Evolutionary conservation across 169 alveolate species (phyloP).

Genomic region (Plasmodium vivax): DNA sequence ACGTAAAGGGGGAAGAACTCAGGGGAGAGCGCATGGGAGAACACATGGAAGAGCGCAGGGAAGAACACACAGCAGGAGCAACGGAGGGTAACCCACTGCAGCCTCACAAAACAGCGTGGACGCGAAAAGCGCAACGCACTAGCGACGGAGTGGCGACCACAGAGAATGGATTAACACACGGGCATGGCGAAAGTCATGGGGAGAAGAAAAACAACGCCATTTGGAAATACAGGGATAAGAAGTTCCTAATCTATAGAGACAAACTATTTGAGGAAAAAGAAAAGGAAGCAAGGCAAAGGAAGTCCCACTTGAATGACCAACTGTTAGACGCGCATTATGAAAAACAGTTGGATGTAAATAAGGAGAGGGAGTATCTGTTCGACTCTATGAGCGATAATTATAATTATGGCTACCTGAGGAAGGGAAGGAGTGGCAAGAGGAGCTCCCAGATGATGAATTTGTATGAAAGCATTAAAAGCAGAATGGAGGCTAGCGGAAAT

Average conservation of each 20-base stretch:
- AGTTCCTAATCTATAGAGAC: constrained; percentile 51
- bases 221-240: constrained; percentile 46
- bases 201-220: not conserved
- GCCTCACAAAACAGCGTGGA: not conserved
- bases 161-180: not conserved
- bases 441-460: not conserved
- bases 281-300: not conserved
- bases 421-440: not conserved
- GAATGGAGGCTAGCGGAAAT: not conserved
- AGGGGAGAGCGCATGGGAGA: not conserved
- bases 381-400: constrained; percentile 28
- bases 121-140: not conserved
- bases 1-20: not conserved
- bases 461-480: constrained; percentile 17
- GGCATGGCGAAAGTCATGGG: not conserved
- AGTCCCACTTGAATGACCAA: constrained; percentile 13
- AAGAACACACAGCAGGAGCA: not conserved
- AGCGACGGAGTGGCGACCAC: constrained; percentile 13
- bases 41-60: not conserved
- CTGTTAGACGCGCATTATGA: constrained; percentile 6
- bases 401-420: constrained; percentile 10
- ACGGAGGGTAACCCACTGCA: not conserved
- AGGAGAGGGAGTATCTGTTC: constrained; percentile 11
- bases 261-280: constrained; percentile 8
- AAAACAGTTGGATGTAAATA: not conserved